These are phyloP conservation scores for Chytriomyces sp. DNA, from an alignment of 192 early-diverging fungal species.

Conservation along the genomic window DNA sequence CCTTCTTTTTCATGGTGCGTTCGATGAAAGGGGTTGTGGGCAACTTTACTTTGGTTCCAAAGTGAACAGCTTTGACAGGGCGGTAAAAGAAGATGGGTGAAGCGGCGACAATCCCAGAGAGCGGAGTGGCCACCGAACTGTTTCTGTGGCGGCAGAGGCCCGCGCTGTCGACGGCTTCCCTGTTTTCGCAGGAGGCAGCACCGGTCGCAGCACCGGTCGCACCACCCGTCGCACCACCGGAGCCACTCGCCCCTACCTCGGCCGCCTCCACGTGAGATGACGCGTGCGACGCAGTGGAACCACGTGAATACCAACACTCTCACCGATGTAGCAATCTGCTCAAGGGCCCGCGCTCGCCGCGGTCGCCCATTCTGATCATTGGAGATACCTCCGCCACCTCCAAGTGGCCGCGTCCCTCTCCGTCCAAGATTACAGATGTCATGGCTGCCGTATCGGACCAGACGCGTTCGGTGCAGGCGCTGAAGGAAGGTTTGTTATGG, in stretches of 20 bases:
- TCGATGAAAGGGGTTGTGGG: no score
- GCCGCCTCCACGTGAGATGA: not conserved
- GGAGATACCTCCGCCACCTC: not conserved
- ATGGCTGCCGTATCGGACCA: conserved; percentile 7
- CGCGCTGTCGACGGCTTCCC: not conserved
- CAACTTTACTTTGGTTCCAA: no score
- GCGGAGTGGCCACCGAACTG: no score
- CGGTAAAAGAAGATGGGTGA: no score
- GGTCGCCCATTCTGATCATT: not conserved
- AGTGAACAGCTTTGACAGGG: no score
- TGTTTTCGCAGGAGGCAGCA: not conserved
- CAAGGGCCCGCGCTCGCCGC: not conserved
- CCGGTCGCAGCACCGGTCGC: not conserved
- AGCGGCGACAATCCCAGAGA: no score
- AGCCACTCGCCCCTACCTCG: not conserved
- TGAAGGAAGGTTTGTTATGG: conserved; percentile 8
- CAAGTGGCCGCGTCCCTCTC: not conserved
- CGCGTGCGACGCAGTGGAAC: no score
- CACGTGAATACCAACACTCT: not conserved
- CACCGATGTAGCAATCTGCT: not conserved
- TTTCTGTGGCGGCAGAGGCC: conserved; percentile 1
- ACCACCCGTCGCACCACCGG: not conserved
- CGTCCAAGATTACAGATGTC: conserved; percentile 8
- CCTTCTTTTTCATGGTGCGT: not conserved
- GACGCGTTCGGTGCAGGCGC: not conserved